Base-by-base conservation (phyloP, 2,329 filamentous ascomycete genomes). In the Aspergillus fructus region DNA sequence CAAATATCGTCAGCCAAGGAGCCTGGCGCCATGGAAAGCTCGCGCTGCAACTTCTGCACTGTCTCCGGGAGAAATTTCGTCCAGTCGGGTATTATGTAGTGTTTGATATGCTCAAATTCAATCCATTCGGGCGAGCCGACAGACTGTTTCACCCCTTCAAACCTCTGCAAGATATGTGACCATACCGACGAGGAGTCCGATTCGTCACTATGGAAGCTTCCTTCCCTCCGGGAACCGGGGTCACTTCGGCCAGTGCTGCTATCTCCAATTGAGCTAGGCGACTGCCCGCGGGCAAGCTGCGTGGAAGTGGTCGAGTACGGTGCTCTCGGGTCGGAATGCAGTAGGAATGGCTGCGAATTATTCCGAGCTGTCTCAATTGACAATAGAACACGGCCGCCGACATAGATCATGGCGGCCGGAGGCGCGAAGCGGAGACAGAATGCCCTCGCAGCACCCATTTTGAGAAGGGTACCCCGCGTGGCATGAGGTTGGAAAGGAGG, bases 1-100 rank as follows among this genome's bases (percentile, higher is more conserved):
- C 94, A 97, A 58, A 99, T 94, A 64, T 97, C 90, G 68, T 96
- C 89, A 12, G 93, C 91, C 42, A 99, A 78, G 0, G 92, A 96
- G 1, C 92, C 93, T 0, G 91, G 90, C 0, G 89, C 85, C 85
- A 94, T 89, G 34, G 91, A 94, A 15, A 97, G 80, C 75, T 97
- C 93, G 21, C 85, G 85, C 71, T 96, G 92, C 34, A 97, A 82
- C 73, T 96, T 97, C 59, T 85, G 83, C 55, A 96, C 78, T 54
- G 90, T 91, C 3, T 81, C 87, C 0, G 93, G 93, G 17, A 97
- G 78, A 42, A 85, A 71, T 62, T 86, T 88, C 34, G 89, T 86
- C 93, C 93, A 97, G 42, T 89, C 86, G 0, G 93, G 93, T 3
- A 96, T 75, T 34, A 97, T 86, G 62, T 85, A 82, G 68, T 85